Evolutionary conservation across 306 rosid species (phyloP).

Genomic region (Medicago lupulina): DNA sequence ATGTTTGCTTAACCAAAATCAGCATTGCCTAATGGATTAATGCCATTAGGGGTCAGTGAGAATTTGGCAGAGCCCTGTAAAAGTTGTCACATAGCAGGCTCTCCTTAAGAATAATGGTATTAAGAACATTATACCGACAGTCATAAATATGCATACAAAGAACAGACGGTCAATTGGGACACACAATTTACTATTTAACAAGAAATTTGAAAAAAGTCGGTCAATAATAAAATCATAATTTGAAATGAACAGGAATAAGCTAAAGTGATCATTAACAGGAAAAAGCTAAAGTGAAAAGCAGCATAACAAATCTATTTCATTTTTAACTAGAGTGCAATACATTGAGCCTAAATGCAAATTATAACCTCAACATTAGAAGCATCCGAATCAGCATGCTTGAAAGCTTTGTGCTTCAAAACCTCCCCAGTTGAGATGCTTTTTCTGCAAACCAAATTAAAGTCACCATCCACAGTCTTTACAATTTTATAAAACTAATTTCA

Average conservation of each 20-base stretch:
- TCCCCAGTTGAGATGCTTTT: conserved; percentile 56
- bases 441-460: conserved; percentile 55
- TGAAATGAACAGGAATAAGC: not conserved
- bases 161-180: not conserved
- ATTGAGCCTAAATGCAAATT: conserved; percentile 17
- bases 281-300: conserved; percentile 13
- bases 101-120: conserved; percentile 7
- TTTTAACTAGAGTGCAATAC: not conserved
- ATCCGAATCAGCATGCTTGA: conserved; percentile 51
- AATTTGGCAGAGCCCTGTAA: not conserved
- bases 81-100: not conserved
- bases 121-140: not conserved
- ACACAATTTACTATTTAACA: conserved; percentile 15
- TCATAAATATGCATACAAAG: not conserved
- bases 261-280: not conserved
- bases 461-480: conserved; percentile 14
- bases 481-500: conserved; percentile 17
- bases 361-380: conserved; percentile 72
- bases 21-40: conserved; percentile 2
- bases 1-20: not conserved
- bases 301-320: conserved; percentile 3
- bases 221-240: not conserved
- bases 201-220: not conserved
- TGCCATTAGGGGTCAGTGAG: not conserved
- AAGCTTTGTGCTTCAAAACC: conserved; percentile 57